phyloP scores from a whole-genome alignment of 2,329 filamentous ascomycete genomes.

The Dryadomyces quercus-mongolicae region DNA sequence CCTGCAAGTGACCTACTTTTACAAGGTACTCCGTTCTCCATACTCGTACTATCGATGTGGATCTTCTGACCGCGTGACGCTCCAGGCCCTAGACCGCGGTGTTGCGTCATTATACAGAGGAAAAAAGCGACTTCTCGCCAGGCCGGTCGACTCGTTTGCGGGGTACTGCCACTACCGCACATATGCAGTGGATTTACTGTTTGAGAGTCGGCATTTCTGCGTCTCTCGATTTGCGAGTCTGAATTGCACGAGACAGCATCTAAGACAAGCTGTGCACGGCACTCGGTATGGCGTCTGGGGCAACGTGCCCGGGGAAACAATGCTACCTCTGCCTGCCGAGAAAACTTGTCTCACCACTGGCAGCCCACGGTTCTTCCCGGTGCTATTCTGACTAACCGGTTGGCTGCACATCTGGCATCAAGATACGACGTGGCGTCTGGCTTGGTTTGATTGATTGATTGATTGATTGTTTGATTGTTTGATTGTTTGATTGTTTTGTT shows the following conservation, averaged over 20 bases:
- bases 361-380: not conserved
- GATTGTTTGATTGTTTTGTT: not conserved
- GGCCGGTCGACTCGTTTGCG: not conserved
- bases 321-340: not conserved
- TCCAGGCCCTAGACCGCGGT: not conserved
- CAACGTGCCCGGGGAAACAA: not conserved
- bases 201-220: not conserved
- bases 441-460: too few relatives aligned
- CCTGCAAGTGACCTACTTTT: too few relatives aligned
- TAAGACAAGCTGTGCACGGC: too few relatives aligned
- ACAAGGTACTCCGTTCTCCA: too few relatives aligned
- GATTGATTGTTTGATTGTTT: not conserved
- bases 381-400: not conserved
- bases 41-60: not conserved
- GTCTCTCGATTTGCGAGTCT: too few relatives aligned
- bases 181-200: too few relatives aligned
- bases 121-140: not conserved
- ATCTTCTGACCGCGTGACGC: not conserved
- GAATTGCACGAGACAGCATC: too few relatives aligned
- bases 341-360: not conserved
- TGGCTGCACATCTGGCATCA: too few relatives aligned
- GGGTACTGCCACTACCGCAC: not conserved
- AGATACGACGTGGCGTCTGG: too few relatives aligned
- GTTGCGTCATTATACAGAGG: slow-evolving; percentile 2
- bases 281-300: too few relatives aligned